Base-by-base conservation (phyloP, 1,284 basidiomycete species). In the Malassezia pachydermatis region DNA sequence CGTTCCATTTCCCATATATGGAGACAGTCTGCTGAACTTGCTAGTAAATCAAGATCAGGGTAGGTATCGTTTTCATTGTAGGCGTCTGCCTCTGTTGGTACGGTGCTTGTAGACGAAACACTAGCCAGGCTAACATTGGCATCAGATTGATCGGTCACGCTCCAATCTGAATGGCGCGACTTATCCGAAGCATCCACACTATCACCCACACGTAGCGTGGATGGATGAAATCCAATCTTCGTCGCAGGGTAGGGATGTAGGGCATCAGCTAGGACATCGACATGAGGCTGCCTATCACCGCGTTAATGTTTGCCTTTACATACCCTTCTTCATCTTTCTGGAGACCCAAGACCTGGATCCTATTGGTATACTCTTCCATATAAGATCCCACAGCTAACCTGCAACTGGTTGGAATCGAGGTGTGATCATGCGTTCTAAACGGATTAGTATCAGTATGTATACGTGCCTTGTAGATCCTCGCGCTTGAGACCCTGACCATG, bases 191-290 rank as follows among this genome's bases (percentile, higher is more conserved):
- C 39, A 32, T 43, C 41, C n/a, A 33, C 16, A 33, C 13, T 13
- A 11, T 25, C 30, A 7, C 29, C 24, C 11, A 7, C 9, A 5
- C 28, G 28, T 7, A 68, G 50, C 2, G 60, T 63, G 0, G 62
- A 60, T 5, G 69, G 69, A 40, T 71, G 69, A 30, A 68, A 71
- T 8, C 58, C 60, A 5, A 71, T 47, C 42, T 68, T 69, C 0
- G 65, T 71, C 0, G 69, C 60, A 14, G 69, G 69, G 48, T 71
- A 71, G 11, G 65, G 69, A 53, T 71, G 69, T 11, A 62, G 51
- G 4, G 65, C 62, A 33, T 65, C 61, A 20, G 69, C 69, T 2
- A 72, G 57, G 1, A 65, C 58, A 0, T 54, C 44, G 3, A 70
- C 50, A 5, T 54, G 44, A 32, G 39, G 44, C 2, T 59, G 33